Percentiles rank a stretch among this genome's conserved stretches.
phyloP scores from a whole-genome alignment of 257 asterid species.

The Fraxinus cuspidata region DNA sequence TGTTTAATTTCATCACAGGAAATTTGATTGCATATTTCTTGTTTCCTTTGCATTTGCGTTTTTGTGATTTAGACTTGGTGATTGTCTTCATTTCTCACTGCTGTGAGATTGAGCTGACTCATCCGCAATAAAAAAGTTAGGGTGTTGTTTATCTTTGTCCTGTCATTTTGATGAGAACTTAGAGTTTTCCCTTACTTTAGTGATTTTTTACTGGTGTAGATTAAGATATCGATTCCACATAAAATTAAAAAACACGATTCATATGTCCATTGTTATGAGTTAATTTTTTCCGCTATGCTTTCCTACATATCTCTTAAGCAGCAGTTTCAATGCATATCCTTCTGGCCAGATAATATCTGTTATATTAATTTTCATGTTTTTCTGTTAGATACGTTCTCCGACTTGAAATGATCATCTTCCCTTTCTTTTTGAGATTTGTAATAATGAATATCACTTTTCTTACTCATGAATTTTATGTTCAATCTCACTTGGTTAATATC shows the following conservation, averaged over 20 bases:
- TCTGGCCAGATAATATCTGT: neutral
- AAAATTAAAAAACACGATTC: neutral
- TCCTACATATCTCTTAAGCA: neutral
- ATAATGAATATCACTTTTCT: neutral
- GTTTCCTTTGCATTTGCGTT: no score
- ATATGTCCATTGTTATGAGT: neutral
- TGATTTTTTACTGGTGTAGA: no score
- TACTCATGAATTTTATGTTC: neutral
- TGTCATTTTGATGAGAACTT: neutral
- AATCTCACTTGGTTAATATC: neutral
- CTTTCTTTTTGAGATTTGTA: neutral
- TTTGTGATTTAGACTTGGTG: neutral
- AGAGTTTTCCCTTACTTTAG: no score
- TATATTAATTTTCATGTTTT: neutral
- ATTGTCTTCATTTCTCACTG: neutral
- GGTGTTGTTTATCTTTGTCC: neutral
- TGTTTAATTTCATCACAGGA: neutral
- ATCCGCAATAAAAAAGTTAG: neutral
- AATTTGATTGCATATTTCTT: neutral
- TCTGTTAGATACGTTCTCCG: neutral
- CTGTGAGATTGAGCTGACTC: neutral
- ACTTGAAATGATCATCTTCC: neutral
- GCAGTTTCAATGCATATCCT: neutral
- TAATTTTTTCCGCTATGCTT: neutral
- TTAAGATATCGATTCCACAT: no score